These are phyloP conservation scores for Rutstroemia sp. DNA, from an alignment of 2,329 filamentous ascomycete species.

Conservation along the genomic window DNA sequence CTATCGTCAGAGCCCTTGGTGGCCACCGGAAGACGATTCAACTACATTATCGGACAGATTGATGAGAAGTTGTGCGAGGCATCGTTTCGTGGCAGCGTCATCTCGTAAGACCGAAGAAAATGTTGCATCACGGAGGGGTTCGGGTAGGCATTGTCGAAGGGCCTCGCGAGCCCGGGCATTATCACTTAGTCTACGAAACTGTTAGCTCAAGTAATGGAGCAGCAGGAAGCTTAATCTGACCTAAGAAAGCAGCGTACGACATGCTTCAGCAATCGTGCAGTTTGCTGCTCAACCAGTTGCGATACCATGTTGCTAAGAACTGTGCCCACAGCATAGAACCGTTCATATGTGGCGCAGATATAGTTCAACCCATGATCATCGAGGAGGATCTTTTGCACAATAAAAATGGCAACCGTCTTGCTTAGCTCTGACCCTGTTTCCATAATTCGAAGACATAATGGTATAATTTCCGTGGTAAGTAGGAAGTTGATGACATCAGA, in stretches of 20 bases:
- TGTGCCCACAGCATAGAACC: slow-evolving; percentile 96
- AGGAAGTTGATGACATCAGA: slow-evolving; percentile 99
- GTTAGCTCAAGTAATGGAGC: slow-evolving; percentile 6
- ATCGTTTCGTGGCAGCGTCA: slow-evolving; percentile 95
- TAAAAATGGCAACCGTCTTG: slow-evolving; percentile 99
- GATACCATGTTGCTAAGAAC: slow-evolving; percentile 98
- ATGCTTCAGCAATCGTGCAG: slow-evolving; percentile 90
- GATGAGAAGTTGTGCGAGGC: slow-evolving; percentile 91
- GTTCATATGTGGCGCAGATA: slow-evolving; percentile 97
- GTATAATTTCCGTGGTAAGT: slow-evolving; percentile 96
- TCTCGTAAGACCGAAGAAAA: slow-evolving; percentile 95
- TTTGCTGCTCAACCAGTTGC: slow-evolving; percentile 95
- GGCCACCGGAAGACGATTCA: slow-evolving; percentile 26
- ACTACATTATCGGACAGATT: slow-evolving; percentile 88
- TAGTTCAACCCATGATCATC: slow-evolving; percentile 97
- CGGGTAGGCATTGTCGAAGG: slow-evolving; percentile 88
- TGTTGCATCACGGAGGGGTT: slow-evolving; percentile 96
- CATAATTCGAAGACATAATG: slow-evolving; percentile 96
- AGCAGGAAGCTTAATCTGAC: slow-evolving; percentile 41
- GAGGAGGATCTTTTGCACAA: slow-evolving; percentile 96
- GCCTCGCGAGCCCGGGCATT: slow-evolving; percentile 94
- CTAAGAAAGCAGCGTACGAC: slow-evolving; percentile 95
- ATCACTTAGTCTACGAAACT: slow-evolving; percentile 66
- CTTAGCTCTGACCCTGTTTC: slow-evolving; percentile 96
- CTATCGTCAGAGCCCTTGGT: slow-evolving; percentile 26